Base-by-base conservation (phyloP, 2,329 filamentous ascomycete genomes). In the Myotisia sp. region DNA sequence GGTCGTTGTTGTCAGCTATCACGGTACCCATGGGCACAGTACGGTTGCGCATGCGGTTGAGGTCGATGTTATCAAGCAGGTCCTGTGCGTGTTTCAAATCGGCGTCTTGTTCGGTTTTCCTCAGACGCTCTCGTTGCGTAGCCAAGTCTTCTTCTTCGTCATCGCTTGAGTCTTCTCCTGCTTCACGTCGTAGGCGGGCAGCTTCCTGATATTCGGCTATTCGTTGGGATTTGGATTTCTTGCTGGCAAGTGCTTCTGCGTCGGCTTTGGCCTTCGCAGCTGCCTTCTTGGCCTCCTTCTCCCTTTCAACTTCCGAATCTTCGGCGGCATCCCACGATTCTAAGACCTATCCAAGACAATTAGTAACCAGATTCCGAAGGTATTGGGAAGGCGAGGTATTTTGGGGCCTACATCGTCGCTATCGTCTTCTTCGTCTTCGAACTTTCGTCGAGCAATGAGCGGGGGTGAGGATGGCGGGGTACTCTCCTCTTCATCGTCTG, bases 321-420 rank as follows among this genome's bases (percentile, higher is more conserved):
- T 95, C 90, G 47, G 82, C 86, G 38, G 83, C 87, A 52, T 95
- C 86, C 90, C 90, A 98, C 21, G 83, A 87, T 40, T 98, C 90
- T 52, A 94, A 73, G 37, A 95, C 83, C 79, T 93, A 44, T 38
- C 28, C 21, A 14, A 9, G 4, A 21, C 5, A 22, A 23, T 26
- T 13, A 32, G 22, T 17, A 27, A 18, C 8, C n/a, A 12, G 9
- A 2, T 21, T 24, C 10, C 27, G 10, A 16, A 27, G 7, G 22
- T 36, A 36, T 9, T 14, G 10, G 32, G 40, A n/a, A n/a, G 16
- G 44, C 41, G 23, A 7, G 27, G 20, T 29, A 10, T 35, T 24
- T 39, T 34, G 37, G 38, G 41, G 52, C 65, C 48, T 70, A 87
- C 86, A 60, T 92, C 83, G 47, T 67, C 68, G 45, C 80, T 76